phyloP scores from a whole-genome alignment of 768 basidiomycete genomes.

The Dacryopinax primogenitus region DNA sequence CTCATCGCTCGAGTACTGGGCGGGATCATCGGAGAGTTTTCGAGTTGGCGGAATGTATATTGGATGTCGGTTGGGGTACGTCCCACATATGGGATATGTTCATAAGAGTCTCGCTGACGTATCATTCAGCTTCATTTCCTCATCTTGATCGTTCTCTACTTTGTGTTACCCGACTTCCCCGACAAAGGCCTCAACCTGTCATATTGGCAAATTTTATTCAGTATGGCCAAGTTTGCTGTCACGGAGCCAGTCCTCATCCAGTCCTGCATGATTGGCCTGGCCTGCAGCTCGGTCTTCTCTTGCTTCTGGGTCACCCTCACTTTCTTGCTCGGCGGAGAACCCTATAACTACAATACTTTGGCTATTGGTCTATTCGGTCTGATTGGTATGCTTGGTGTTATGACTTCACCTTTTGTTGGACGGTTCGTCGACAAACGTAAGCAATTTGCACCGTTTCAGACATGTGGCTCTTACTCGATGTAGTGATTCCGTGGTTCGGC shows the following conservation, averaged over 20 bases:
- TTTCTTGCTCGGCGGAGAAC: conserved; percentile 63
- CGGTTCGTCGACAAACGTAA: conserved; percentile 23
- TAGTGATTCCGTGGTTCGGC: conserved; percentile 63
- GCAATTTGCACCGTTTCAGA: neutral
- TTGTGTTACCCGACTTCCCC: conserved; percentile 71
- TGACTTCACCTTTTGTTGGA: conserved; percentile 27
- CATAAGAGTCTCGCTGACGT: neutral
- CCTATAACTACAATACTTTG: conserved; percentile 54
- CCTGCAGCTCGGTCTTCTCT: conserved; percentile 18
- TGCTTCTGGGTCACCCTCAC: conserved; percentile 30
- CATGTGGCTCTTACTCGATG: conserved; percentile 49
- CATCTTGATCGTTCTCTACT: conserved; percentile 47
- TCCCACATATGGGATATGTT: conserved; percentile 6
- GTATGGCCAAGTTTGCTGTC: conserved; percentile 62
- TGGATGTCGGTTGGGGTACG: conserved; percentile 57
- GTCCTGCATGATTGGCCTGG: conserved; percentile 22
- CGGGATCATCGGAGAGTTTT: conserved; percentile 46
- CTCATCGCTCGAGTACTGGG: conserved; percentile 57
- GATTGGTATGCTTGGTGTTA: conserved; percentile 44
- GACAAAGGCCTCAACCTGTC: conserved; percentile 46
- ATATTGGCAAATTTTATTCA: conserved; percentile 54
- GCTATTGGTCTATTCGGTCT: conserved; percentile 64
- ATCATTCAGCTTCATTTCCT: conserved; percentile 32
- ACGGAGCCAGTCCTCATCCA: conserved; percentile 74
- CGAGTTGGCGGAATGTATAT: conserved; percentile 56